phyloP scores from a whole-genome alignment of 2,329 filamentous ascomycete species.

The Cladophialophora bantiana region DNA sequence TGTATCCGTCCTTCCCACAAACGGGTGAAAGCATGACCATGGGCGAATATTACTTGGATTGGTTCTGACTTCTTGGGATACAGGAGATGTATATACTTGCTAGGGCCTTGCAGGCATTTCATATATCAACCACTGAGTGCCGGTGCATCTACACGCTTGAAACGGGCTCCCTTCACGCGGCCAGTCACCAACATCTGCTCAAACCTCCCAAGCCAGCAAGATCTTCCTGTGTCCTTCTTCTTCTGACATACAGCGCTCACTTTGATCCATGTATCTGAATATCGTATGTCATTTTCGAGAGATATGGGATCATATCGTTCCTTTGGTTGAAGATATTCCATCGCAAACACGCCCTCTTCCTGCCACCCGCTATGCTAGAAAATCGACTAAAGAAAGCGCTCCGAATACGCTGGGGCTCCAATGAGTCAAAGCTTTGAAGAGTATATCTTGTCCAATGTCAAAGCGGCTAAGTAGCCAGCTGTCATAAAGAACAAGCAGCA shows the following conservation, averaged over 20 bases:
- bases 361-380: conserved; percentile 32
- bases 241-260: conserved; percentile 30
- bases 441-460: conserved; percentile 16
- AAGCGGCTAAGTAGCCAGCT: background rate
- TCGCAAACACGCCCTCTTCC: conserved; percentile 12
- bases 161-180: too few relatives aligned
- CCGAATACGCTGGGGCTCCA: background rate
- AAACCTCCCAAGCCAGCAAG: too few relatives aligned
- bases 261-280: background rate
- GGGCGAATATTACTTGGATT: too few relatives aligned
- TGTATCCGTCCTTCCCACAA: too few relatives aligned
- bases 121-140: too few relatives aligned
- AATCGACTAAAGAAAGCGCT: conserved; percentile 13
- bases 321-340: conserved; percentile 15
- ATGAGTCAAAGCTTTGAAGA: conserved; percentile 11
- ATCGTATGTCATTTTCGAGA: conserved; percentile 9
- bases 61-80: too few relatives aligned
- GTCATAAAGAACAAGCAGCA: background rate
- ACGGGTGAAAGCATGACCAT: too few relatives aligned
- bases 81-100: too few relatives aligned
- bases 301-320: conserved; percentile 10
- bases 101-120: too few relatives aligned
- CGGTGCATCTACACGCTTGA: too few relatives aligned
- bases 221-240: too few relatives aligned
- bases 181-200: too few relatives aligned